These are phyloP conservation scores for Immersiporthe knoxdaviesiana DNA, from an alignment of 2,329 filamentous ascomycete species.

Conservation along the genomic window DNA sequence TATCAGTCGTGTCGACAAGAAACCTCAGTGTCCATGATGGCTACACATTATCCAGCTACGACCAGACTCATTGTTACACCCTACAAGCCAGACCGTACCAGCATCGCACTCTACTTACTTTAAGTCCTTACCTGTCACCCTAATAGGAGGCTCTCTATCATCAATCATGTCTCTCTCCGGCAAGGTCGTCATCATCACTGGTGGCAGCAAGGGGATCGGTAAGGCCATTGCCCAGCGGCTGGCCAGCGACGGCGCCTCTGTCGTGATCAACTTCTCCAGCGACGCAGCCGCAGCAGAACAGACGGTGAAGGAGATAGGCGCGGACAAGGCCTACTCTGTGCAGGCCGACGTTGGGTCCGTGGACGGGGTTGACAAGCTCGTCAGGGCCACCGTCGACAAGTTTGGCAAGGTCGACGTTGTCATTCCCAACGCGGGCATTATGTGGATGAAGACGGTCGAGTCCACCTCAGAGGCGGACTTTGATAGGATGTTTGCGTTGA, in stretches of 20 bases:
- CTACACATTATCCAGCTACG: background rate
- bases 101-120: background rate
- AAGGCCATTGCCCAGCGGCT: conserved; percentile 89
- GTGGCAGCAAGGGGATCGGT: conserved; percentile 78
- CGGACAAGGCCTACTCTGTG: conserved; percentile 53
- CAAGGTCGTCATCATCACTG: conserved; percentile 82
- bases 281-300: conserved; percentile 50
- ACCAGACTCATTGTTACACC: background rate
- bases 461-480: conserved; percentile 54
- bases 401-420: conserved; percentile 63
- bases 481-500: conserved; percentile 52
- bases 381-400: conserved; percentile 50
- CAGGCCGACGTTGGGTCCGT: conserved; percentile 58
- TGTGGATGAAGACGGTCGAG: conserved; percentile 54
- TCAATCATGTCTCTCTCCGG: conserved; percentile 43
- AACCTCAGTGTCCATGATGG: background rate
- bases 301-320: conserved; percentile 53
- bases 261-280: conserved; percentile 62
- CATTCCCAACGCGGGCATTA: conserved; percentile 58
- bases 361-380: conserved; percentile 50
- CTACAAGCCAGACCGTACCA: background rate
- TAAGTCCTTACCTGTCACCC: background rate
- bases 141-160: background rate
- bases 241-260: conserved; percentile 77
- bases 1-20: background rate